These are phyloP conservation scores for Lipomyces starkeyi DNA, from an alignment of 805 yeast species.

Conservation along the genomic window DNA sequence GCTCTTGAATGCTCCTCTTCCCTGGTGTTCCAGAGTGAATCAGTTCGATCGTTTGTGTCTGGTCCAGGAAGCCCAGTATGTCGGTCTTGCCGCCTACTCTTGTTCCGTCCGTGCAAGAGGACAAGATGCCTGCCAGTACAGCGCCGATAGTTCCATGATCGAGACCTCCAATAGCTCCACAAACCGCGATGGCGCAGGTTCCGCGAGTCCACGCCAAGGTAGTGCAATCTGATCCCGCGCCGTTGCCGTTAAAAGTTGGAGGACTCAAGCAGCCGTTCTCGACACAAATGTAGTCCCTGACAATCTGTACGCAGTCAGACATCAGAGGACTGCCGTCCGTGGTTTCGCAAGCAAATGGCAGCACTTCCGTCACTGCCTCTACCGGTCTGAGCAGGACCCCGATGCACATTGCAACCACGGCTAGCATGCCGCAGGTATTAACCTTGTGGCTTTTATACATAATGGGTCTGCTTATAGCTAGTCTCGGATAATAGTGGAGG, in stretches of 20 bases:
- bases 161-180: constrained; percentile 8
- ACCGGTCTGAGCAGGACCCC: constrained; percentile 1
- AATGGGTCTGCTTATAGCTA: not conserved
- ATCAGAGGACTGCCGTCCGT: constrained; percentile 9
- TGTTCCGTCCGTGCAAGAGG: constrained; percentile 10
- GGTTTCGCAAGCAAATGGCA: constrained; percentile 9
- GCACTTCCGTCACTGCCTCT: constrained; percentile 4
- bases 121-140: constrained; percentile 7
- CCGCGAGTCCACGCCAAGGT: constrained; percentile 8
- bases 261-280: constrained; percentile 6
- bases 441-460: not conserved
- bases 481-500: not conserved
- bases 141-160: constrained; percentile 2
- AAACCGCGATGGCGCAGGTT: constrained; percentile 6
- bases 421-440: not conserved
- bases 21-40: constrained; percentile 9
- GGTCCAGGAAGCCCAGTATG: constrained; percentile 1
- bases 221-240: constrained; percentile 9
- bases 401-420: not conserved
- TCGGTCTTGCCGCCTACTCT: constrained; percentile 10
- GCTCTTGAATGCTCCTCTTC: constrained; percentile 8
- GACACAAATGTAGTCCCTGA: constrained; percentile 9
- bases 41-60: constrained; percentile 7
- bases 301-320: constrained; percentile 2
- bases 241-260: constrained; percentile 7